Evolutionary conservation across 2,329 filamentous ascomycete genomes (phyloP), one percentile per base, ranked within the genome.

Genomic region (Colletotrichum kahawae): DNA sequence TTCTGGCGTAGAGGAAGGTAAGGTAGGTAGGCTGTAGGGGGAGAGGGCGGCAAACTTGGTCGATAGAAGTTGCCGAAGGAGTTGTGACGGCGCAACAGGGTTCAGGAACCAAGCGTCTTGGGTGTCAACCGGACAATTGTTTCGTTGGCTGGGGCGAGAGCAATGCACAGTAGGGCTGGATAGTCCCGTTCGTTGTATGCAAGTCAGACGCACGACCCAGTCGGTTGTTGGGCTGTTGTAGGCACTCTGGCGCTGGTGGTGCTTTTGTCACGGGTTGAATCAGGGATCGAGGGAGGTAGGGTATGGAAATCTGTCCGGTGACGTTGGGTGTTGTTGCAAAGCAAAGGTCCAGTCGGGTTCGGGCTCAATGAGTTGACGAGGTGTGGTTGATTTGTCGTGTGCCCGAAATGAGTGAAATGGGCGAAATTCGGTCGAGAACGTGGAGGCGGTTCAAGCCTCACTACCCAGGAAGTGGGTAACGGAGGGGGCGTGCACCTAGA

Each of bases 181-280:
- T 67, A 64, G 63, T 63, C 72, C 69, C 69, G 69, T 68, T 29
- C 69, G 69, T 68, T 29, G 64, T 27, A 75, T 72, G 72, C 72
- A 75, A 72, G 72, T 75, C 69, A 72, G 69, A 75, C 56, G 69
- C 72, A 75, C 69, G 70, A 57, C 57, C 69, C 69, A 75, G 63
- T 67, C 63, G 72, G 56, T 72, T 64, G 48, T 72, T 72, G 57
- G 72, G 63, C 69, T 59, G 43, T 59, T 66, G 59, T 21, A 54
- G 56, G 67, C 16, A 69, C 48, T 27, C 24, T 60, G 13, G 21
- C 21, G 51, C 57, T 31, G 10, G 38, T 31, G 31, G 38, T 31
- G 31, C 64, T 51, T 67, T 51, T 51, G 67, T 57, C 56, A 62
- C 67, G 48, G 64, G 64, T 57, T 54, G 33, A 18, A 24, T 56